Conservation (phyloP, 352 stramenopile genomes). For the Phytopythium sindhum region DNA sequence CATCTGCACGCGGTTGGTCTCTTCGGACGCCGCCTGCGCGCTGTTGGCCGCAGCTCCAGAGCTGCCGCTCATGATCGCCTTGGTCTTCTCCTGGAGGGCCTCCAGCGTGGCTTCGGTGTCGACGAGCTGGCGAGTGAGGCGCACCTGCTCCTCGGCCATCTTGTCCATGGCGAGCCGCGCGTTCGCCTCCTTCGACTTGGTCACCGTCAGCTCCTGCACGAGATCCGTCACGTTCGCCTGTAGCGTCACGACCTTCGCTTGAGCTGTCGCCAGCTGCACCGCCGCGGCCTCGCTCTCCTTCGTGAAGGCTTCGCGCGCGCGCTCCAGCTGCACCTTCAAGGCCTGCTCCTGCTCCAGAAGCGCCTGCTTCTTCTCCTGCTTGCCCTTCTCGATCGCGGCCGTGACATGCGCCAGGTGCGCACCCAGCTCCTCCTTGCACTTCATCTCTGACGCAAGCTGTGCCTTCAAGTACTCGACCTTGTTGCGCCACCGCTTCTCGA, state of each 20-base stretch:
- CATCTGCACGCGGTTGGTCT: slow-evolving; percentile 76
- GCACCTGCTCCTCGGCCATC: slow-evolving; percentile 64
- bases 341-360: slow-evolving; percentile 56
- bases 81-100: slow-evolving; percentile 37
- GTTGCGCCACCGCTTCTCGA: slow-evolving; percentile 74
- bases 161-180: slow-evolving; percentile 70
- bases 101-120: slow-evolving; percentile 62
- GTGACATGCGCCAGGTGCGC: slow-evolving; percentile 63
- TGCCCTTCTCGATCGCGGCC: slow-evolving; percentile 55
- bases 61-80: slow-evolving; percentile 26
- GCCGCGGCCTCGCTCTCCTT: slow-evolving; percentile 54
- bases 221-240: slow-evolving; percentile 77
- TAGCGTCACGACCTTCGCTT: slow-evolving; percentile 60
- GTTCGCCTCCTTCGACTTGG: slow-evolving; percentile 66
- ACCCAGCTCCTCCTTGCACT: slow-evolving; percentile 82
- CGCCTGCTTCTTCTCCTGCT: slow-evolving; percentile 55
- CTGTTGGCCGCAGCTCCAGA: slow-evolving; percentile 22
- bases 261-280: slow-evolving; percentile 38
- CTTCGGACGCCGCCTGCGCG: slow-evolving; percentile 66
- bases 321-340: slow-evolving; percentile 50
- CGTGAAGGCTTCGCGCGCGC: slow-evolving; percentile 34
- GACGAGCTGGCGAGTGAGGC: slow-evolving; percentile 55
- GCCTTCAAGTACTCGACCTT: slow-evolving; percentile 85
- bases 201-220: slow-evolving; percentile 62
- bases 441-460: slow-evolving; percentile 79